Evolutionary conservation across 192 early-diverging fungal genomes (phyloP), one percentile per base, ranked within the genome.

Genomic region (Backusella liffmaniae): DNA sequence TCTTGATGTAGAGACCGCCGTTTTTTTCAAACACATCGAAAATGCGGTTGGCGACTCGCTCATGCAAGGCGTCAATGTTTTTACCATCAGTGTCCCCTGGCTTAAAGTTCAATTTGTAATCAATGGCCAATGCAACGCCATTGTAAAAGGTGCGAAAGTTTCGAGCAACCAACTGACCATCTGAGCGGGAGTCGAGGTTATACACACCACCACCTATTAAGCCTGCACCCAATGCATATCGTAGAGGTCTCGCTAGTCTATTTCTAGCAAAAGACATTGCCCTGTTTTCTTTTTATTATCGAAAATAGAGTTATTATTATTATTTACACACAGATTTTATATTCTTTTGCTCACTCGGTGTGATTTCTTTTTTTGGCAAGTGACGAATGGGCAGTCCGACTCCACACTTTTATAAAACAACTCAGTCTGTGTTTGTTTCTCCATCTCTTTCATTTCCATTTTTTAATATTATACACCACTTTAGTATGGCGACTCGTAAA

Each of bases 1-100:
- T 92, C 80, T 98, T 98, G 70, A 98, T 96, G 79, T 96, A 96
- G 32, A 98, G 85, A 0, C 96, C 95, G 44, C 92, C 92, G 79
- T 98, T 98, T 7, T 87, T 84, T 69, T 88, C 84, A 76, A 95
- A 96, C 39, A 92, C 88, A 53, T 89, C 77, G 56, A 96, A 84
- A 41, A 98, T 88, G 34, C 90, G 78, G 29, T 88, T 80, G 5
- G 95, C 94, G 4, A 90, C 89, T 67, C 93, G 81, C 75, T 88
- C 78, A 79, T 97, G 95, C 29, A 98, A 81, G 5, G 81, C 83
- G 51, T 90, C 89, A 41, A 96, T 85, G 49, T 84, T 70, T 9
- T 80, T 71, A 29, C 65, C 86, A 44, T 66, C 77, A 1, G 23
- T 29, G 23, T 62, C 56, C n/a, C 79, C 88, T 39, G 87, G 84